A percentile compares a stretch with the other conserved stretches of the same genome.
Evolutionary conservation across 257 asterid species (phyloP).

Genomic region (Salvia splendens): DNA sequence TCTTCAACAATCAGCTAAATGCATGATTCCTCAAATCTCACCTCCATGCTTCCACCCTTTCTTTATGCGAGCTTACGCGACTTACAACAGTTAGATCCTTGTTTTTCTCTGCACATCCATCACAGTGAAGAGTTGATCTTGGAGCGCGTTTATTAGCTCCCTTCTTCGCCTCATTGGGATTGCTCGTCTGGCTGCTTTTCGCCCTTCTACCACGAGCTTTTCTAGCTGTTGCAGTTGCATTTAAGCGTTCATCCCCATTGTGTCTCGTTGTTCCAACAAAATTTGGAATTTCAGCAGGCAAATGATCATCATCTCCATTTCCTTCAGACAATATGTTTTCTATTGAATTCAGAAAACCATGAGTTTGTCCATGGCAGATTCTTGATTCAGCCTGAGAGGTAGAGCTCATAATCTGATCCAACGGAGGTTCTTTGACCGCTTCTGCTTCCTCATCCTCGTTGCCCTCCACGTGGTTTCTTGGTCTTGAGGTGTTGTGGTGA

Average conservation of each 20-base stretch:
- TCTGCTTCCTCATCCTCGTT: slow-evolving; percentile 31
- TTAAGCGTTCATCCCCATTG: slow-evolving; percentile 12
- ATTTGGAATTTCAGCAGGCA: slow-evolving; percentile 26
- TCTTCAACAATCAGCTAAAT: slow-evolving; percentile 7
- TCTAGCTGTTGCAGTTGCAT: slow-evolving; percentile 18
- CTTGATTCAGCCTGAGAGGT: slow-evolving; percentile 30
- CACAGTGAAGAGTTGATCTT: slow-evolving; percentile 27
- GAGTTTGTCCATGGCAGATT: slow-evolving; percentile 23
- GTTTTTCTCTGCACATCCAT: slow-evolving; percentile 43
- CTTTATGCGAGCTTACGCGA: slow-evolving; percentile 55
- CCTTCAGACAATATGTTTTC: slow-evolving; percentile 39
- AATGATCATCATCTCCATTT: slow-evolving; percentile 29
- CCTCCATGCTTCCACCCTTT: slow-evolving; percentile 70
- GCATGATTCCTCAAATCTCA: slow-evolving; percentile 37
- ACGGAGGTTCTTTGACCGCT: slow-evolving; percentile 20
- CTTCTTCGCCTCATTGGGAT: slow-evolving; percentile 33
- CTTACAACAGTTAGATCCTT: slow-evolving; percentile 45
- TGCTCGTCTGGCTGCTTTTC: slow-evolving; percentile 42
- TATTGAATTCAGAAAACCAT: slow-evolving; percentile 38
- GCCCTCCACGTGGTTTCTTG: slow-evolving; percentile 23
- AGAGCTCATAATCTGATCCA: slow-evolving; percentile 25
- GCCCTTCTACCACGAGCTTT: slow-evolving; percentile 47
- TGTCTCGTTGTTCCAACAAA: slow-evolving; percentile 9
- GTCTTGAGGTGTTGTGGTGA: slow-evolving; percentile 30
- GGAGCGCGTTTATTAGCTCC: slow-evolving; percentile 38